Percentiles rank a stretch among this genome's conserved stretches.
Evolutionary conservation across 2,329 filamentous ascomycete species (phyloP).

Genomic region (Fusarium pseudograminearum): DNA sequence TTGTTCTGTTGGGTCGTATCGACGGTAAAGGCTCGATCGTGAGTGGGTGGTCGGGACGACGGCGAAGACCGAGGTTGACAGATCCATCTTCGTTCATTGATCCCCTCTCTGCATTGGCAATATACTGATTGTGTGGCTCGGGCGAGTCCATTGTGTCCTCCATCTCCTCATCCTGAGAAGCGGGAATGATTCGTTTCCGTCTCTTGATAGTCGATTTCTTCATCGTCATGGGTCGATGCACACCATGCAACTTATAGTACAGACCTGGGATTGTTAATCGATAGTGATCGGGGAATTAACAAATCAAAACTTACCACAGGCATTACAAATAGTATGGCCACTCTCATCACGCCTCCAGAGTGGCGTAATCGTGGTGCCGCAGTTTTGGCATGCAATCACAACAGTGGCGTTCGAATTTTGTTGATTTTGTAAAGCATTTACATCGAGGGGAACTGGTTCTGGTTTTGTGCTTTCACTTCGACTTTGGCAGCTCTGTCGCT

Average conservation of each 20-base stretch:
- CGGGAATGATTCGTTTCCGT: conserved; percentile 92
- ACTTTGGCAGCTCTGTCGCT: conserved; percentile 54
- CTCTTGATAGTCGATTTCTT: conserved; percentile 98
- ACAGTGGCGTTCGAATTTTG: conserved; percentile 52
- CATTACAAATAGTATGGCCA: conserved; percentile 98
- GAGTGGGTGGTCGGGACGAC: conserved; percentile 59
- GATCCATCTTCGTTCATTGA: conserved; percentile 73
- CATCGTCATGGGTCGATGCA: conserved; percentile 96
- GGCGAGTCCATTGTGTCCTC: conserved; percentile 63
- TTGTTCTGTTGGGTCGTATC: conserved; percentile 57
- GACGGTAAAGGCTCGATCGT: conserved; percentile 62
- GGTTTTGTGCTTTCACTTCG: conserved; percentile 41
- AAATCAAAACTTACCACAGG: conserved; percentile 78
- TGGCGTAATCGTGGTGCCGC: conserved; percentile 94
- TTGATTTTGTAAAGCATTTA: conserved; percentile 51
- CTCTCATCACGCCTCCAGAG: conserved; percentile 94
- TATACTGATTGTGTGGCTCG: conserved; percentile 53
- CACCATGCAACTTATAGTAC: conserved; percentile 95
- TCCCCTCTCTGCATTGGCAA: conserved; percentile 62
- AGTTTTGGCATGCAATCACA: conserved; percentile 95
- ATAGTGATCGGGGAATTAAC: not conserved
- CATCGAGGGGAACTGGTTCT: conserved; percentile 51
- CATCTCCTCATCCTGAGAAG: conserved; percentile 65
- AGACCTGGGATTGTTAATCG: conserved; percentile 69
- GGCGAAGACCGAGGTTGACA: conserved; percentile 70